These are phyloP conservation scores for Amesomyces nigricolor DNA, from an alignment of 2,329 filamentous ascomycete species.

Conservation along the genomic window DNA sequence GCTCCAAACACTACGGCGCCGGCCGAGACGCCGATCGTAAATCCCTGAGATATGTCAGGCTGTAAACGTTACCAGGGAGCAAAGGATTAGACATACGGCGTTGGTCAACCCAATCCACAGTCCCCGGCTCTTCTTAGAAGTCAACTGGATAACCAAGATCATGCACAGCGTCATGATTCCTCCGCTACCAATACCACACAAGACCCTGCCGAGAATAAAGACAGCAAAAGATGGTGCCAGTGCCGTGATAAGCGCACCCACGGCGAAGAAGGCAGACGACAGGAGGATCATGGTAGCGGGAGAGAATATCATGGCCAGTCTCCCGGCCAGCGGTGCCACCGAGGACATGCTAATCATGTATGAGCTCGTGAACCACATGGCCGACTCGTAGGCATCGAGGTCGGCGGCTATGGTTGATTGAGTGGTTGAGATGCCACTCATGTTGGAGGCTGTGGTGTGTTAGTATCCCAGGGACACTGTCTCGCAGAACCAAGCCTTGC, in stretches of 20 bases:
- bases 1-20: constrained; percentile 32
- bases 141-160: constrained; percentile 71
- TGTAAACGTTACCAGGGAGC: constrained; percentile 46
- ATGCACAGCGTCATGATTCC: constrained; percentile 68
- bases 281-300: constrained; percentile 59
- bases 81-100: constrained; percentile 59
- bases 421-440: constrained; percentile 74
- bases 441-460: constrained; percentile 52
- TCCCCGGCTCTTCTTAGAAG: constrained; percentile 60
- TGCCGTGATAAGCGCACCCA: constrained; percentile 61
- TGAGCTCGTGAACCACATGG: constrained; percentile 75
- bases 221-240: constrained; percentile 50
- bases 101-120: constrained; percentile 71
- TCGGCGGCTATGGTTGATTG: constrained; percentile 72
- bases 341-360: constrained; percentile 61
- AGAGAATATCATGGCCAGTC: constrained; percentile 68
- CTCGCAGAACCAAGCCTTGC: constrained; percentile 30
- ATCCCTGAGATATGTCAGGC: constrained; percentile 26
- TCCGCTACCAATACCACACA: constrained; percentile 64
- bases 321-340: constrained; percentile 63
- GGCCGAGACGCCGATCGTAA: constrained; percentile 31
- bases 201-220: constrained; percentile 63
- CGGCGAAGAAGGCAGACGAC: constrained; percentile 51
- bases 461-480: not conserved
- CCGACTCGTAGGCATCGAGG: constrained; percentile 64